Evolutionary conservation across 2,329 filamentous ascomycete genomes (phyloP), one percentile per base, ranked within the genome.

Genomic region (Drechslerella coelobrocha): DNA sequence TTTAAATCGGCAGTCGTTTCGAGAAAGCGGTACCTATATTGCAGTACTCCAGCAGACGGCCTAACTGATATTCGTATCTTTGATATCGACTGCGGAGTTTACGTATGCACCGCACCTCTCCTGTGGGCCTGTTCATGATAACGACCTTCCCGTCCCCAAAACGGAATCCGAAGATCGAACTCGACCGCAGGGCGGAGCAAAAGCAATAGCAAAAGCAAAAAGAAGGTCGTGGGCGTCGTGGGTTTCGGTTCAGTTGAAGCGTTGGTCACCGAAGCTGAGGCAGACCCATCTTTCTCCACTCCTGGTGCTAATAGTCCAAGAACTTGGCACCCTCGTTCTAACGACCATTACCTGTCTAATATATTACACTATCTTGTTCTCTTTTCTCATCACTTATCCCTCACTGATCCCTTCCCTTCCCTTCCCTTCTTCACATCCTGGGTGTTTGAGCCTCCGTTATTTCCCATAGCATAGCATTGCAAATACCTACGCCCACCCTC

Each of bases 21-120:
- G n/a, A n/a, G n/a, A n/a, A n/a, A n/a, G n/a, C n/a, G 34, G 34
- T n/a, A 39, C 34, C 17, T 39, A 39, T 14, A n/a, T 39, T 39
- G 12, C 4, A 39, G 34, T 14, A 5, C 34, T 2, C 12, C 12
- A 39, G 34, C 34, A 39, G 3, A 48, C 43, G 43, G 23, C 43
- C 12, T 19, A n/a, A 10, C 17, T 10, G 23, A 21, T 19, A 10
- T n/a, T 34, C 34, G 34, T 14, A 6, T 23, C 52, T 61, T 61
- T 57, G 57, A 69, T 57, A 69, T 69, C 62, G 57, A 53, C 52
- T 61, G 54, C 57, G 52, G 57, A 57, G 39, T 69, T 69, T 69
- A 62, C 65, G 57, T 69, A 69, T n/a, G n/a, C n/a, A n/a, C n/a
- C 57, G 47, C 12, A 39, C 34, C 12, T n/a, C 14, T 45, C 41